Conservation (phyloP, 225 moss, liverwort and hornwort species). For the Thuidium tamariscinum region DNA sequence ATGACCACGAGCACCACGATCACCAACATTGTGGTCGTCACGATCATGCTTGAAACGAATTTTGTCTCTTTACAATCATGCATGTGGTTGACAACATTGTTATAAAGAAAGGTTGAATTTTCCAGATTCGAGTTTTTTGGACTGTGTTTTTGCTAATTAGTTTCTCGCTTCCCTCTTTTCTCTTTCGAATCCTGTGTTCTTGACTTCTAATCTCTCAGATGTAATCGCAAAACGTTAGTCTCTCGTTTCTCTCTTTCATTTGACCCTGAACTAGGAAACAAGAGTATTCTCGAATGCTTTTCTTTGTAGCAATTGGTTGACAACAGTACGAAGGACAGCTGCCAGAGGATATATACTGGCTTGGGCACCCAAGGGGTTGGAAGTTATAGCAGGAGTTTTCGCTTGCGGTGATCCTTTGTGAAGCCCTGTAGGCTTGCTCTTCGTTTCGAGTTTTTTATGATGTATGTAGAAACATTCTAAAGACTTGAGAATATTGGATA, state of each 20-base stretch:
- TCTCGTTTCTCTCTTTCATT: not conserved
- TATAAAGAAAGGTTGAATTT: not conserved
- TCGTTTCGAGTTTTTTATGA: not conserved
- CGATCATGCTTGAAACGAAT: slow-evolving; percentile 3
- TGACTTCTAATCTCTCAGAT: not conserved
- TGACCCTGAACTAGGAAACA: not conserved
- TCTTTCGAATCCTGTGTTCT: not conserved
- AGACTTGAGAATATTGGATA: not conserved
- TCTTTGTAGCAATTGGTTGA: not conserved
- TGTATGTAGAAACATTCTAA: not conserved
- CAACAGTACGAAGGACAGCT: not conserved
- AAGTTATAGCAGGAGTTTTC: not conserved
- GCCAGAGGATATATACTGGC: not conserved
- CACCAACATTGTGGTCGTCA: slow-evolving; percentile 36
- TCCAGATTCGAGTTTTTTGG: not conserved
- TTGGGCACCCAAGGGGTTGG: not conserved
- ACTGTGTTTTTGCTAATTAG: not conserved
- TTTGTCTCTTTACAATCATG: not conserved
- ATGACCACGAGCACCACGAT: slow-evolving; percentile 7
- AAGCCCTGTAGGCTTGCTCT: not conserved
- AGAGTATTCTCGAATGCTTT: not conserved
- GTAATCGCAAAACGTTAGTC: not conserved
- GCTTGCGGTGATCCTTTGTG: not conserved
- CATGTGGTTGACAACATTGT: not conserved
- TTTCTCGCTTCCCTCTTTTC: not conserved